Evolutionary conservation across 2,329 filamentous ascomycete species (phyloP).

Genomic region (Beauveria caledonica): DNA sequence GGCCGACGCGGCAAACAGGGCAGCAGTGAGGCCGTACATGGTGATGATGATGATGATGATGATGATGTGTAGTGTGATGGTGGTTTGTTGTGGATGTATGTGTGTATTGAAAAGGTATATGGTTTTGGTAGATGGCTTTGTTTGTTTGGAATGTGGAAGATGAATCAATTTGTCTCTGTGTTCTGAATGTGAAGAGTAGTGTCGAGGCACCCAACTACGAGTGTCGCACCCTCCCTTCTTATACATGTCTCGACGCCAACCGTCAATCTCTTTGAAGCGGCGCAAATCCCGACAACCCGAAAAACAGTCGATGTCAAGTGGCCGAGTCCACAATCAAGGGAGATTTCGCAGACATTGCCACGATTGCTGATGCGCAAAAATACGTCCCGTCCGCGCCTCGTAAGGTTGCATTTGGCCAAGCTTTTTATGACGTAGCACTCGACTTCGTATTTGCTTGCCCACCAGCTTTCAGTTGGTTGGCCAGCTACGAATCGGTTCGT

Average conservation of each 20-base stretch:
- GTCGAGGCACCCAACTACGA: neutral
- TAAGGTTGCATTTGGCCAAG: too few species aligned
- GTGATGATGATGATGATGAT: constrained; percentile 9
- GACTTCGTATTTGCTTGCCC: too few species aligned
- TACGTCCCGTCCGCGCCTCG: too few species aligned
- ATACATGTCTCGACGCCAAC: constrained; percentile 5
- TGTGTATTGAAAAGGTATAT: neutral
- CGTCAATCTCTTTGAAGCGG: neutral
- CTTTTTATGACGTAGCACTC: too few species aligned
- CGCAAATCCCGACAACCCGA: neutral
- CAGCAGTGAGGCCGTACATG: constrained; percentile 15
- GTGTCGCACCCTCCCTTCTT: neutral
- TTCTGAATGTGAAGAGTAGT: neutral
- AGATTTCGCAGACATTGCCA: too few species aligned
- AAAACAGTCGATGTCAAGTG: neutral
- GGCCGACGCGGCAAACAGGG: constrained; percentile 20
- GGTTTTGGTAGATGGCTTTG: neutral
- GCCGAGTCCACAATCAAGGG: too few species aligned
- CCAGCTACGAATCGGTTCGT: too few species aligned
- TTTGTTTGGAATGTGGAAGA: neutral
- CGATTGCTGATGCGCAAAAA: too few species aligned
- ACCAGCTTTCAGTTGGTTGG: too few species aligned
- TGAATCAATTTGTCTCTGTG: neutral
- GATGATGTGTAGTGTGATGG: neutral
- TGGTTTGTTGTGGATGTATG: neutral